phyloP scores from a whole-genome alignment of 2,329 filamentous ascomycete genomes.

The Exophiala viscosa region DNA sequence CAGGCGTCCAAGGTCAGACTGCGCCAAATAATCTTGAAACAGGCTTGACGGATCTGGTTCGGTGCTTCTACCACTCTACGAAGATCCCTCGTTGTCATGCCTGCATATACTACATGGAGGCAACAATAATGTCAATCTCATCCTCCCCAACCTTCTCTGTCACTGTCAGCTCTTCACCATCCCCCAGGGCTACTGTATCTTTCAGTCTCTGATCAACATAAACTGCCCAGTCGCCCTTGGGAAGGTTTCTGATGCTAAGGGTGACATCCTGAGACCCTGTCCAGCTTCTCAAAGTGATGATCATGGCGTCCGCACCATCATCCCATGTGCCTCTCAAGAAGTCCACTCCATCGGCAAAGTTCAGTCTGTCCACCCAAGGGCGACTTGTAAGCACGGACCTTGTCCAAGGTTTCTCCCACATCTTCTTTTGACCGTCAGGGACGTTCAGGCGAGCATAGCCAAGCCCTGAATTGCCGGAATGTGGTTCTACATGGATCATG shows the following conservation, averaged over 20 bases:
- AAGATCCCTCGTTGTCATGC: too few relatives aligned
- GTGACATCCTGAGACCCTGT: slow-evolving; percentile 5
- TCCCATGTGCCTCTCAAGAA: slow-evolving; percentile 21
- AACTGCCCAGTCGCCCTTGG: slow-evolving; percentile 7
- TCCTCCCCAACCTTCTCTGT: slow-evolving; percentile 2
- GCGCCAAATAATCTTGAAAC: too few relatives aligned
- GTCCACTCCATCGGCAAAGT: slow-evolving; percentile 14
- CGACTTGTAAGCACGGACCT: slow-evolving; percentile 1
- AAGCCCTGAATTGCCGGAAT: slow-evolving; percentile 20
- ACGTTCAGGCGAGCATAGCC: slow-evolving; percentile 22
- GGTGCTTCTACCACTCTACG: too few relatives aligned
- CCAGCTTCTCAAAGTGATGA: slow-evolving; percentile 19
- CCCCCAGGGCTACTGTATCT: not conserved
- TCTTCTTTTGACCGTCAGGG: slow-evolving; percentile 17
- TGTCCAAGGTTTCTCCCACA: slow-evolving; percentile 22
- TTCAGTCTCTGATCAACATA: slow-evolving; percentile 12
- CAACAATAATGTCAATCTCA: slow-evolving; percentile 6
- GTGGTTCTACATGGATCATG: slow-evolving; percentile 14
- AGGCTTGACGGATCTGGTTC: too few relatives aligned
- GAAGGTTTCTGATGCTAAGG: slow-evolving; percentile 4
- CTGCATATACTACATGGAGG: not conserved
- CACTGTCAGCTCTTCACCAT: slow-evolving; percentile 1
- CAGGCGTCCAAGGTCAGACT: too few relatives aligned
- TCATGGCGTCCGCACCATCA: slow-evolving; percentile 2
- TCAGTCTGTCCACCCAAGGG: slow-evolving; percentile 17